phyloP scores from a whole-genome alignment of 1,139 yeast genomes.

The Yamadazyma diddensiae region DNA sequence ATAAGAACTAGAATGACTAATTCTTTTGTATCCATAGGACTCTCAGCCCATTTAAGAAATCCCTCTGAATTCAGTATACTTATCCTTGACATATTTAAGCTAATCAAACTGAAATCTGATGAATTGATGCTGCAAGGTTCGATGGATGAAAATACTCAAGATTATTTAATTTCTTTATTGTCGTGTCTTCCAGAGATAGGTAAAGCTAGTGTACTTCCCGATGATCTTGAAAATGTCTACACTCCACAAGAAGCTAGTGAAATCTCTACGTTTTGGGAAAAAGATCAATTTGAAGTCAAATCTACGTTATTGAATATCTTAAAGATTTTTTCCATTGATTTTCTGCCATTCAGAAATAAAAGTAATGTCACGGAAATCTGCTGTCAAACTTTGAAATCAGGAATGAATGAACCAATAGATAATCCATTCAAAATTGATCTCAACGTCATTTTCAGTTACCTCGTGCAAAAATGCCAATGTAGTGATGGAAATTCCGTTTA shows the following conservation, averaged over 20 bases:
- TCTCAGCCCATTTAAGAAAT: constrained; percentile 36
- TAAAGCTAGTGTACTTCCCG: constrained; percentile 61
- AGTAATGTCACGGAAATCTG: constrained; percentile 53
- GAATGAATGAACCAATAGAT: constrained; percentile 48
- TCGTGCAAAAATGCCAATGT: constrained; percentile 35
- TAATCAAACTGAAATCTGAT: constrained; percentile 17
- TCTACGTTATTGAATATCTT: constrained; percentile 38
- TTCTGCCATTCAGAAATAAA: constrained; percentile 29
- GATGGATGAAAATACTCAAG: constrained; percentile 22
- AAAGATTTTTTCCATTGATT: constrained; percentile 40
- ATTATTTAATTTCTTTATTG: constrained; percentile 53
- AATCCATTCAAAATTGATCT: constrained; percentile 60
- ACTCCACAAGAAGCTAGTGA: constrained; percentile 23
- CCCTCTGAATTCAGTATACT: constrained; percentile 32
- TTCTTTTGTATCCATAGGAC: constrained; percentile 61
- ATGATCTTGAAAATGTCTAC: constrained; percentile 46
- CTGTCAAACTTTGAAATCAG: constrained; percentile 54
- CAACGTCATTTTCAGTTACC: constrained; percentile 41
- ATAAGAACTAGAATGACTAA: constrained; percentile 61
- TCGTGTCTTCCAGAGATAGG: constrained; percentile 67
- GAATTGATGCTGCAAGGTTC: constrained; percentile 11
- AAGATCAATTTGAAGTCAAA: constrained; percentile 45
- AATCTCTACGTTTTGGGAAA: constrained; percentile 33
- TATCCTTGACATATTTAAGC: constrained; percentile 19
- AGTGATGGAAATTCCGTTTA: constrained; percentile 33